Evolutionary conservation across 1,139 yeast species (phyloP), one percentile per base, ranked within the genome.

Genomic region (Blastobotrys proliferans): DNA sequence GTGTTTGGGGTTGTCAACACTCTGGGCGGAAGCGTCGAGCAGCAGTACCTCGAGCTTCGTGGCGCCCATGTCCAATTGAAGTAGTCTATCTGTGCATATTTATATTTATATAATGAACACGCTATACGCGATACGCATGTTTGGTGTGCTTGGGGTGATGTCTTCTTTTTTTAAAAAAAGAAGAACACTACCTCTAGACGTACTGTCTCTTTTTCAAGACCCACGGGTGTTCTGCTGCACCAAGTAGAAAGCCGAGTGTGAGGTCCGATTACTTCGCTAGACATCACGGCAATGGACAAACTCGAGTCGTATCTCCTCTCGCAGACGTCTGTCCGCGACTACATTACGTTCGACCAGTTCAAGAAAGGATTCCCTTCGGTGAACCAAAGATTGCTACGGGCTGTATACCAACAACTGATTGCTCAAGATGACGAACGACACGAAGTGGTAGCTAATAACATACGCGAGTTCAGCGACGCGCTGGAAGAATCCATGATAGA

Each of bases 21-120:
- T 49, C 77, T 92, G 79, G 82, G 90, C 1, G 84, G 94, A 1
- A 95, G 97, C 21, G 86, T 84, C 16, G 97, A 92, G 64, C 97
- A 92, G 64, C 95, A 87, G 62, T 92, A 88, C 61, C 70, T 92
- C 58, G 84, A 85, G 53, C 69, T 92, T 51, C 73, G 98, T 54
- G 88, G 87, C 37, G 97, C 96, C 31, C 84, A 88, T 60, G 90
- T 90, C 18, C 78, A 90, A 6, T 71, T 90, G 60, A 81, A 77
- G 51, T 81, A 57, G 57, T 19, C n/a, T 19, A n/a, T n/a, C n/a
- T n/a, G n/a, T n/a, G n/a, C n/a, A n/a, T 38, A 17, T 26, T 27
- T 14, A 38, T 24, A 17, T 8, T n/a, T 14, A 8, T 31, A 30
- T 14, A 17, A 20, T 29, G 2, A 17, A 5, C 14, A 17, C 24